These are phyloP conservation scores for Phytophthora lateralis DNA, from an alignment of 352 stramenopile species.

Conservation along the genomic window DNA sequence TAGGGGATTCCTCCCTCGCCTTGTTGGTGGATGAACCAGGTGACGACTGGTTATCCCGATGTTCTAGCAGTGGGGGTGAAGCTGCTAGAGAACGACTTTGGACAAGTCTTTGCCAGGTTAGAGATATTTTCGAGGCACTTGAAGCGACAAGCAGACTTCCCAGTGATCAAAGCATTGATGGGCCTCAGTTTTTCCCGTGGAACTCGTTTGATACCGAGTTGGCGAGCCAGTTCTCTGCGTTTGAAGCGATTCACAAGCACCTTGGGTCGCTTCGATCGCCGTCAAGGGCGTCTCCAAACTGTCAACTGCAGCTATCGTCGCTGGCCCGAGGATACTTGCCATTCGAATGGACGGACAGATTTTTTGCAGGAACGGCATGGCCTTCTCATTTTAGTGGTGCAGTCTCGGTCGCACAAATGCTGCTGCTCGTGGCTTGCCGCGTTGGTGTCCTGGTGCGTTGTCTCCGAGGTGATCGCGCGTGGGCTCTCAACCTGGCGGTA, in stretches of 20 bases:
- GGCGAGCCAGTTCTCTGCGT: conserved; percentile 13
- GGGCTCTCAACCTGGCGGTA: conserved; percentile 32
- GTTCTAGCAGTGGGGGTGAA: conserved; percentile 3
- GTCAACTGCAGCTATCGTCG: conserved; percentile 12
- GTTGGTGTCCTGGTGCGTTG: conserved; percentile 30
- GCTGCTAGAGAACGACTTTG: conserved; percentile 11
- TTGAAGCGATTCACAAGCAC: conserved; percentile 10
- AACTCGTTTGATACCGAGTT: conserved; percentile 24
- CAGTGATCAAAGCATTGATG: neutral
- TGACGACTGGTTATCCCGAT: conserved; percentile 12
- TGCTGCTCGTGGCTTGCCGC: conserved; percentile 32
- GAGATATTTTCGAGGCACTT: conserved; percentile 10
- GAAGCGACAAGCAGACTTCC: neutral
- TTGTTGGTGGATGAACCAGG: neutral
- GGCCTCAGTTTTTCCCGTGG: conserved; percentile 44
- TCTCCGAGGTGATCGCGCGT: conserved; percentile 25
- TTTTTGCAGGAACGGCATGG: conserved; percentile 18
- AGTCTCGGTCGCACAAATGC: conserved; percentile 23
- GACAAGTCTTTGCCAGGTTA: conserved; percentile 12
- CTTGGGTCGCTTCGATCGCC: neutral
- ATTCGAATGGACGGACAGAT: conserved; percentile 21
- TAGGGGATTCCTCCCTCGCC: conserved; percentile 1
- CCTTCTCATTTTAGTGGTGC: conserved; percentile 4
- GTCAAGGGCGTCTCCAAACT: neutral
- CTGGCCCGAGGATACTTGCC: conserved; percentile 27